Percentiles rank a stretch among this genome's conserved stretches.
phyloP scores from a whole-genome alignment of 1,284 basidiomycete species.

The Wallemia hederae region DNA sequence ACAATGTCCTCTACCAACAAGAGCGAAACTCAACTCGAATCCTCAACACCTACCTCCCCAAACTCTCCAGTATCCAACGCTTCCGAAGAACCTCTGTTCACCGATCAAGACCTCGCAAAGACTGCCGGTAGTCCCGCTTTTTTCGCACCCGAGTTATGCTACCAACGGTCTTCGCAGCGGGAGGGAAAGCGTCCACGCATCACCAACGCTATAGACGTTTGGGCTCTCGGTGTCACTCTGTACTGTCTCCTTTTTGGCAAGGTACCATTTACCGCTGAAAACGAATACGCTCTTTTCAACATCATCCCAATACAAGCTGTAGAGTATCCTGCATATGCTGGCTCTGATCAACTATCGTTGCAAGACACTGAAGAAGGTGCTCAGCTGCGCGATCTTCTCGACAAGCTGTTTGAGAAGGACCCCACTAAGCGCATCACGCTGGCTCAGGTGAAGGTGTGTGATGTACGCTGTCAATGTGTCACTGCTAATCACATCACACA shows the following conservation, averaged over 20 bases:
- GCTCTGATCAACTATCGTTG: slow-evolving; percentile 29
- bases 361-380: slow-evolving; percentile 17
- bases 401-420: slow-evolving; percentile 57
- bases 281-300: slow-evolving; percentile 56
- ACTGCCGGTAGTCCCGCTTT: slow-evolving; percentile 95
- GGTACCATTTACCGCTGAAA: slow-evolving; percentile 34
- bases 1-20: slow-evolving; percentile 3
- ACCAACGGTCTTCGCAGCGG: slow-evolving; percentile 12
- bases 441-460: slow-evolving; percentile 49
- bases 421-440: slow-evolving; percentile 45
- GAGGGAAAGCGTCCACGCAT: slow-evolving; percentile 31
- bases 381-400: slow-evolving; percentile 39
- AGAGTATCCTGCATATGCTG: slow-evolving; percentile 39
- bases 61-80: not conserved
- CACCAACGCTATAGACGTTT: slow-evolving; percentile 91
- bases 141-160: slow-evolving; percentile 82
- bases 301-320: slow-evolving; percentile 57
- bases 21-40: not conserved
- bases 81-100: slow-evolving; percentile 21
- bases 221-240: slow-evolving; percentile 91
- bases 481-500: not conserved
- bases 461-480: not conserved
- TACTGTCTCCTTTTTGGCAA: slow-evolving; percentile 78
- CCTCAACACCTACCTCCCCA: not conserved
- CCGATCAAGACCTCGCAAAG: slow-evolving; percentile 65